Percentiles rank a stretch among this genome's conserved stretches.
phyloP scores from a whole-genome alignment of 1,284 basidiomycete species.

The Volvariella volvacea region DNA sequence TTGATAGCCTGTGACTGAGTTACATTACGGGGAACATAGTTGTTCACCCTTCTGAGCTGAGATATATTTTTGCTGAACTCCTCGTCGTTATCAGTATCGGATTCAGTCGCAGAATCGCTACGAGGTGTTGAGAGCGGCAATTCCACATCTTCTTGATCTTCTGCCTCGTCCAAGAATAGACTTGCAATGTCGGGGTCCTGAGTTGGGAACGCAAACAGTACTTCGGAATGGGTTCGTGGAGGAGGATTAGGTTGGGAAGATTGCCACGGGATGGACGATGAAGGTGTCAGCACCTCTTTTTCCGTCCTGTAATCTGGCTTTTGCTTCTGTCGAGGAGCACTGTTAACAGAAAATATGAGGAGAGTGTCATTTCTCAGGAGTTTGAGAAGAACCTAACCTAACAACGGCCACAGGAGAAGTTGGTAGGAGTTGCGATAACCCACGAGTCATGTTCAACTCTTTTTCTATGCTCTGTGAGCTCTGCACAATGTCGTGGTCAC shows the following conservation, averaged over 20 bases:
- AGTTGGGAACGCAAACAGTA: not conserved
- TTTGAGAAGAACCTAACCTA: not conserved
- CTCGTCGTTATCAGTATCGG: conserved; percentile 16
- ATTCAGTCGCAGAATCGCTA: conserved; percentile 17
- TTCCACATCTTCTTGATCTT: not conserved
- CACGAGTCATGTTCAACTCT: conserved; percentile 11
- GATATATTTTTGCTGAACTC: conserved; percentile 10
- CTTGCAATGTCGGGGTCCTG: not conserved
- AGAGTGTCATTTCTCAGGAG: not conserved
- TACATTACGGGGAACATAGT: not conserved
- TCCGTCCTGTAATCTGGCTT: not conserved
- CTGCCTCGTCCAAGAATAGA: not conserved
- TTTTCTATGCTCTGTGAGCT: conserved; percentile 22
- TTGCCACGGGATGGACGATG: not conserved
- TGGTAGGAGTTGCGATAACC: conserved; percentile 4
- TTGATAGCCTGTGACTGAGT: not conserved
- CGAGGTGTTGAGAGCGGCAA: not conserved
- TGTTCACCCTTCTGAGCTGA: conserved; percentile 1
- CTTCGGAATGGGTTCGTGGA: not conserved
- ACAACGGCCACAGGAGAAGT: not conserved
- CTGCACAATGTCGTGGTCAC: conserved; percentile 15
- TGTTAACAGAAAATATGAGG: not conserved
- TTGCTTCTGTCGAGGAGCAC: not conserved
- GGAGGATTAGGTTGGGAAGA: not conserved
- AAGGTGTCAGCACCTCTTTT: not conserved